Evolutionary conservation across 352 stramenopile species (phyloP).

Genomic region (Pythium volutum): DNA sequence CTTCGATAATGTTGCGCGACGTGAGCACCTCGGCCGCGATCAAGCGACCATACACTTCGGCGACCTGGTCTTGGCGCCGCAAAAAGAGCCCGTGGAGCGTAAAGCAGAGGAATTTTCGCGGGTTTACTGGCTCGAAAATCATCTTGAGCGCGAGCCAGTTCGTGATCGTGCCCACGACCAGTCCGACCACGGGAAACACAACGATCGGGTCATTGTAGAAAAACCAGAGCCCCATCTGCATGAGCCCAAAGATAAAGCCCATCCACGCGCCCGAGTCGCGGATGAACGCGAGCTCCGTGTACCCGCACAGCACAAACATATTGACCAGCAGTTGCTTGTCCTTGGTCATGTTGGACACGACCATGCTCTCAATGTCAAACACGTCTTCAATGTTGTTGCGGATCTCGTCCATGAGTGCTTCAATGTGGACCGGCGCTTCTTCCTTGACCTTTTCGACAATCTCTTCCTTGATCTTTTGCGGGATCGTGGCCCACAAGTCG

Average conservation of each 20-base stretch:
- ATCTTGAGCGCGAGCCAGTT: constrained; percentile 95
- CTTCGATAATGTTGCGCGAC: constrained; percentile 86
- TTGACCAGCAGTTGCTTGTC: constrained; percentile 95
- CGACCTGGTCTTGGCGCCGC: constrained; percentile 89
- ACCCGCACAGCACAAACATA: constrained; percentile 92
- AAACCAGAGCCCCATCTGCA: constrained; percentile 90
- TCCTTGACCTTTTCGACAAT: constrained; percentile 95
- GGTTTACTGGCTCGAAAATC: constrained; percentile 91
- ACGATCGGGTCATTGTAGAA: constrained; percentile 78
- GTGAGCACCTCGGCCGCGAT: constrained; percentile 85
- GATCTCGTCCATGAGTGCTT: constrained; percentile 94
- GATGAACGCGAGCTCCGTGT: constrained; percentile 91
- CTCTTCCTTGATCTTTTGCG: constrained; percentile 81
- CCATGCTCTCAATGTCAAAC: constrained; percentile 95
- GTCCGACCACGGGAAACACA: constrained; percentile 89
- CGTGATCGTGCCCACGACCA: constrained; percentile 96
- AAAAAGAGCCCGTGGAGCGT: constrained; percentile 95
- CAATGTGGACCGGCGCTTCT: constrained; percentile 89
- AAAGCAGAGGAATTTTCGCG: constrained; percentile 82
- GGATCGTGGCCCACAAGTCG: constrained; percentile 76
- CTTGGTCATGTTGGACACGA: constrained; percentile 91
- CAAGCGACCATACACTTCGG: constrained; percentile 85
- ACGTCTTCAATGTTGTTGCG: constrained; percentile 95
- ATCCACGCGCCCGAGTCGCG: constrained; percentile 89
- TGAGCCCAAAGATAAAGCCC: constrained; percentile 85